Evolutionary conservation across 129 eudicot genomes (phyloP).

Genomic region (Lactuca saligna): DNA sequence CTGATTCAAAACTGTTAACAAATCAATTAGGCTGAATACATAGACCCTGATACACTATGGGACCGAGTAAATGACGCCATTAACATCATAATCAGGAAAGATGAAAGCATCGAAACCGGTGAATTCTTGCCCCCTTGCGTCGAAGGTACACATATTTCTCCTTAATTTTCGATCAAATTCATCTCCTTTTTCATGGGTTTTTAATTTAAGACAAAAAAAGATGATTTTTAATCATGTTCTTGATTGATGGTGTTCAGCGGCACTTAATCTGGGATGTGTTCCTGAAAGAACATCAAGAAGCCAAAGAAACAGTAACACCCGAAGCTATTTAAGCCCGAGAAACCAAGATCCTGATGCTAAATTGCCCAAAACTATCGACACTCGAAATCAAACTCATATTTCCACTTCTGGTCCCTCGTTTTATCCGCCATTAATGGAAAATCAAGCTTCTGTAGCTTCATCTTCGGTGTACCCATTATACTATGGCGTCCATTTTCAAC

Average conservation of each 20-base stretch:
- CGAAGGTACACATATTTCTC: slow-evolving; percentile 57
- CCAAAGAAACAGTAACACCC: slow-evolving; percentile 56
- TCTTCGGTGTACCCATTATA: slow-evolving; percentile 60
- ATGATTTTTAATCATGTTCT: neutral
- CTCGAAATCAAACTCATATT: slow-evolving; percentile 23
- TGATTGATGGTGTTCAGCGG: slow-evolving; percentile 54
- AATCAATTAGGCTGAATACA: slow-evolving; percentile 61
- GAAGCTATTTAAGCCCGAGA: slow-evolving; percentile 59
- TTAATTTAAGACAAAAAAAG: neutral
- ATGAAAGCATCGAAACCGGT: slow-evolving; percentile 77
- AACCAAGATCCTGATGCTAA: slow-evolving; percentile 40
- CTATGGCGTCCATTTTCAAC: slow-evolving; percentile 49
- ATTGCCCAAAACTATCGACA: slow-evolving; percentile 11
- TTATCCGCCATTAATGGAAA: slow-evolving; percentile 32
- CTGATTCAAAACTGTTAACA: neutral
- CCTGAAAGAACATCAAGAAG: slow-evolving; percentile 78
- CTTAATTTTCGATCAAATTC: neutral
- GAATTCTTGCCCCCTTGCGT: slow-evolving; percentile 88
- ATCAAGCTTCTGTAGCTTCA: slow-evolving; percentile 22
- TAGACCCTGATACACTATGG: slow-evolving; percentile 74
- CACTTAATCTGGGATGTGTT: slow-evolving; percentile 76
- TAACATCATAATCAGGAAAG: slow-evolving; percentile 75
- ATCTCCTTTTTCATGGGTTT: neutral
- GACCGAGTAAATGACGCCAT: slow-evolving; percentile 83
- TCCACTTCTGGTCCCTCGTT: slow-evolving; percentile 32